Conservation (phyloP, 495 filamentous ascomycete species). For the Penicillium paradoxum region DNA sequence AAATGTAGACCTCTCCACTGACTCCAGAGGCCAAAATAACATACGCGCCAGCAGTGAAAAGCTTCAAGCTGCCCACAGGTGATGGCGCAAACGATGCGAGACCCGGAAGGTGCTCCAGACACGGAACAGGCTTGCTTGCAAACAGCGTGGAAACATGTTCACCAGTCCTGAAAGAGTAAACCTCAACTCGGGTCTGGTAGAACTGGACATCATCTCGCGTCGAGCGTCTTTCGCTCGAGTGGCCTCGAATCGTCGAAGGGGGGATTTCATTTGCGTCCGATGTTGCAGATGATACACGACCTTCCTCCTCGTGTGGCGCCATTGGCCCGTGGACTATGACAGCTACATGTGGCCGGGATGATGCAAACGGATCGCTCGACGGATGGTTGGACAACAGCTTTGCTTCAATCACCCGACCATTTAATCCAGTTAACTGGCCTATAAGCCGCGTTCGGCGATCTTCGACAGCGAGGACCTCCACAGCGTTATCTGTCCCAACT, state of each 20-base stretch:
- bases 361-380: conserved; percentile 34
- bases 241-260: conserved; percentile 22
- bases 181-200: conserved; percentile 81
- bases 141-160: conserved; percentile 65
- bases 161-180: conserved; percentile 72
- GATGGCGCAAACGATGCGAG: conserved; percentile 48
- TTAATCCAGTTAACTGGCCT: conserved; percentile 65
- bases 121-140: conserved; percentile 46
- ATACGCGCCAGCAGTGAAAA: conserved; percentile 62
- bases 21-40: conserved; percentile 69
- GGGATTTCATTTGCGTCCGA: conserved; percentile 38
- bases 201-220: conserved; percentile 40
- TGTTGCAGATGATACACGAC: conserved; percentile 29
- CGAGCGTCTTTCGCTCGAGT: conserved; percentile 22
- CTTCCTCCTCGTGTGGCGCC: conserved; percentile 36
- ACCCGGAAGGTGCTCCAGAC: conserved; percentile 39
- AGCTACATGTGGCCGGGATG: conserved; percentile 61
- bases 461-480: conserved; percentile 67
- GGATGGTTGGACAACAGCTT: conserved; percentile 66
- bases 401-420: conserved; percentile 74
- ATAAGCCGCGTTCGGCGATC: conserved; percentile 61
- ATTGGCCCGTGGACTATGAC: conserved; percentile 71
- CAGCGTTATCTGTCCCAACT: conserved; percentile 66
- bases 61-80: conserved; percentile 63
- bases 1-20: conserved; percentile 84